A percentile compares a stretch with the other conserved stretches of the same genome.
phyloP scores from a whole-genome alignment of 805 yeast genomes.

The Candida peoriensis region DNA sequence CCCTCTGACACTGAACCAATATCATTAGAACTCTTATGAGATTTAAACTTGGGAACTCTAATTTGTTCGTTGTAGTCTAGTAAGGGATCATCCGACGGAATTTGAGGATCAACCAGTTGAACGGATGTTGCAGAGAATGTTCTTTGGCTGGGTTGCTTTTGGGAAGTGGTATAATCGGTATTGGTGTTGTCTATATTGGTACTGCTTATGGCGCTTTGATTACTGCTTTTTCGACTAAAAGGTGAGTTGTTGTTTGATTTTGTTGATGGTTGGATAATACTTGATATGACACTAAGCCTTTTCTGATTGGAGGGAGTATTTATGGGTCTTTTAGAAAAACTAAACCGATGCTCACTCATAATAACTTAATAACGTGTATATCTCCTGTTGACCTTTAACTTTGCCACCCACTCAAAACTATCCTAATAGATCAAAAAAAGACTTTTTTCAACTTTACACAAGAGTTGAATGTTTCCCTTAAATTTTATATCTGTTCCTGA shows the following conservation, averaged over 20 bases:
- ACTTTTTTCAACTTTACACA: too few species aligned
- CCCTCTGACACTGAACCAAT: conserved; percentile 13
- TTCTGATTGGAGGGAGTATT: conserved; percentile 1
- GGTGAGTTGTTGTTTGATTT: background rate
- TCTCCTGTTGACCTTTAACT: too few species aligned
- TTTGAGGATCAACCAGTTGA: conserved; percentile 5
- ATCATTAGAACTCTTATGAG: conserved; percentile 3
- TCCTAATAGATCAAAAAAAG: too few species aligned
- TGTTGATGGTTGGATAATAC: background rate
- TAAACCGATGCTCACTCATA: too few species aligned
- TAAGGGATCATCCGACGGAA: conserved; percentile 21
- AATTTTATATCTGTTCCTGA: too few species aligned
- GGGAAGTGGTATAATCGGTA: background rate
- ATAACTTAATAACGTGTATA: too few species aligned
- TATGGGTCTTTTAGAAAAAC: conserved; percentile 25
- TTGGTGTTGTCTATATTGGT: too few species aligned
- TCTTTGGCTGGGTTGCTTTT: conserved; percentile 1
- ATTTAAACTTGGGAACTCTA: conserved; percentile 24
- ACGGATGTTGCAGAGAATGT: conserved; percentile 3
- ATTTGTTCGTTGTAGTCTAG: conserved; percentile 25
- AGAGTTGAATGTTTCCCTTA: too few species aligned
- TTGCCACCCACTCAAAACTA: too few species aligned
- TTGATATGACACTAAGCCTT: too few species aligned
- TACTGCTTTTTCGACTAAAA: too few species aligned
- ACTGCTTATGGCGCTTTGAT: too few species aligned